Evolutionary conservation across 768 basidiomycete genomes (phyloP), one percentile per base, ranked within the genome.

Genomic region (Gloeostereum incarnatum): DNA sequence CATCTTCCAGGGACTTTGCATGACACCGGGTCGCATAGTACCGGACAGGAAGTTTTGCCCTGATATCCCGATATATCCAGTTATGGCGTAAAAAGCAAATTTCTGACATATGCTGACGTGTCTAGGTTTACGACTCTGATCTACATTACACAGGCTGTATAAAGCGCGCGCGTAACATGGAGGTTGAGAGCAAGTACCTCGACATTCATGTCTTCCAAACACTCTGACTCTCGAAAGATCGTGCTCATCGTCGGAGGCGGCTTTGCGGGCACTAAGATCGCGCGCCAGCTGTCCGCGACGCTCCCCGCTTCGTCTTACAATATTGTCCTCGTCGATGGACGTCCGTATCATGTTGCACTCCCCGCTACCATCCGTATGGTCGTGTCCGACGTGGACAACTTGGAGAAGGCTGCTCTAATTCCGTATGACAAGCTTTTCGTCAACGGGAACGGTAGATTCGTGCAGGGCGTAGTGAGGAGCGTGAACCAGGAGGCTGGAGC

Each of bases 231-330:
- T 27, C 9, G 26, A 8, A 36, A 36, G 20, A 36, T 6, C 6
- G 46, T 64, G 45, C 61, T 81, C 22, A 58, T 81, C 44, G 57
- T 80, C 36, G 75, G 78, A 30, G 81, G 74, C 20, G 81, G 75
- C 35, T 60, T 56, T n/a, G 67, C 65, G 1, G 80, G 81, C 9
- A 55, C 60, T 19, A 45, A 59, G 7, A 45, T 70, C 35, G 68
- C 66, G 2, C 63, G 66, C 19, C 52, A 50, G 2, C 74, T 84
- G 41, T 69, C 75, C 3, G 65, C 63, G 31, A 20, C 40, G 11
- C 66, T 83, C 44, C 63, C 75, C 52, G 40, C 65, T 0, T 49
- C 47, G 18, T 54, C 50, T 23, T 59, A 65, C 48, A 51, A 58
- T 41, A 35, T 74, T 44, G 47, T 63, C 35, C 60, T 74, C 40